phyloP scores from a whole-genome alignment of 2,329 filamentous ascomycete species.

The Apiospora pterosperma region DNA sequence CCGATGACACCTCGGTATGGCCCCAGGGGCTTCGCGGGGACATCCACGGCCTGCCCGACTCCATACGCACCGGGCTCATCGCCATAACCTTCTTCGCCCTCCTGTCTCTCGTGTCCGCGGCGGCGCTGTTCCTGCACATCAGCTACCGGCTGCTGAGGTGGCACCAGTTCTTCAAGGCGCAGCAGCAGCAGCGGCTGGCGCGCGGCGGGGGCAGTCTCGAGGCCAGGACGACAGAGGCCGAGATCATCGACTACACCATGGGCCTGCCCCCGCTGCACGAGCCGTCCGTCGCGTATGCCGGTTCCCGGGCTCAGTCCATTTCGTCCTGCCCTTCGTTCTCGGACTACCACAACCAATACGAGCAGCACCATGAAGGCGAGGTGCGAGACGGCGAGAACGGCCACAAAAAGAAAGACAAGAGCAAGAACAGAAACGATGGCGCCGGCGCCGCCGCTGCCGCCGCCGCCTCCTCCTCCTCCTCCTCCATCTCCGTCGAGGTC shows the following conservation, averaged over 20 bases:
- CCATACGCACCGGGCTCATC: constrained; percentile 9
- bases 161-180: constrained; percentile 15
- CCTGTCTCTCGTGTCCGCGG: constrained; percentile 8
- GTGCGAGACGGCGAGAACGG: background rate
- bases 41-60: background rate
- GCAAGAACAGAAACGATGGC: too few species aligned
- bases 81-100: constrained; percentile 10
- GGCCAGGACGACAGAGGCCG: background rate
- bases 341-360: background rate
- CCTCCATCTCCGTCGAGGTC: background rate
- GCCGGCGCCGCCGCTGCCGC: background rate
- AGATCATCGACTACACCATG: background rate
- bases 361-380: background rate
- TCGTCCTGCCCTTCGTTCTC: background rate
- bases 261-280: background rate
- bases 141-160: constrained; percentile 10
- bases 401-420: too few species aligned
- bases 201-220: too few species aligned
- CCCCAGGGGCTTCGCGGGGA: background rate
- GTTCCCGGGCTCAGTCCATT: background rate
- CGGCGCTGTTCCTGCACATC: constrained; percentile 8
- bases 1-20: background rate
- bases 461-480: background rate
- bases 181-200: background rate
- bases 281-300: background rate